These are phyloP conservation scores for Durotheca rogersii DNA, from an alignment of 495 filamentous ascomycete species.

Conservation along the genomic window DNA sequence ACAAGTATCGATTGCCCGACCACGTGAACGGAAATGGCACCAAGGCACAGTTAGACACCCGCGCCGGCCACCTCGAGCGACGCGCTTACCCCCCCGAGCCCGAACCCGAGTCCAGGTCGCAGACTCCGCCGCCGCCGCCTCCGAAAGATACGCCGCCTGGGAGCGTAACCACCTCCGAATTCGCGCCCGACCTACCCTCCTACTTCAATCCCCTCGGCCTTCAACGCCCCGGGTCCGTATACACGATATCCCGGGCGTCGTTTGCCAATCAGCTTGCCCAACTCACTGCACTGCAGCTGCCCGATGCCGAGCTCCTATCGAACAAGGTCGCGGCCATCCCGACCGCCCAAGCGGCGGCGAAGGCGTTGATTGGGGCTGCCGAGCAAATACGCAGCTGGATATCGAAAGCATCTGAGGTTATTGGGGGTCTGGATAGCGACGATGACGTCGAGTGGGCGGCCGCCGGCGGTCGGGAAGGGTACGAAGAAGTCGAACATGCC, in stretches of 20 bases:
- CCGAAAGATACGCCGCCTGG: constrained; percentile 52
- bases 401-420: constrained; percentile 80
- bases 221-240: constrained; percentile 70
- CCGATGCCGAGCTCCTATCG: constrained; percentile 76
- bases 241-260: constrained; percentile 83
- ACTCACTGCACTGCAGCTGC: constrained; percentile 79
- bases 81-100: constrained; percentile 34
- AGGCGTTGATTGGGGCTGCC: constrained; percentile 74
- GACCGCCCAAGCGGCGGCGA: constrained; percentile 74
- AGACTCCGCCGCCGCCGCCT: constrained; percentile 43
- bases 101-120: constrained; percentile 40
- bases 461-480: constrained; percentile 82
- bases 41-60: constrained; percentile 54
- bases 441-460: constrained; percentile 98
- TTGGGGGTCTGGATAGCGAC: constrained; percentile 82
- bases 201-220: constrained; percentile 57
- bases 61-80: constrained; percentile 54
- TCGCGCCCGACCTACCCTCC: constrained; percentile 43
- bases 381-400: constrained; percentile 94
- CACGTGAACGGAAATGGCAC: constrained; percentile 61
- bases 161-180: constrained; percentile 37
- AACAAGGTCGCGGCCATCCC: constrained; percentile 79
- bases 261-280: constrained; percentile 86
- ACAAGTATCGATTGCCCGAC: constrained; percentile 66
- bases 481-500: constrained; percentile 85